Conservation (phyloP, 768 basidiomycete genomes). For the Mycena filopes region DNA sequence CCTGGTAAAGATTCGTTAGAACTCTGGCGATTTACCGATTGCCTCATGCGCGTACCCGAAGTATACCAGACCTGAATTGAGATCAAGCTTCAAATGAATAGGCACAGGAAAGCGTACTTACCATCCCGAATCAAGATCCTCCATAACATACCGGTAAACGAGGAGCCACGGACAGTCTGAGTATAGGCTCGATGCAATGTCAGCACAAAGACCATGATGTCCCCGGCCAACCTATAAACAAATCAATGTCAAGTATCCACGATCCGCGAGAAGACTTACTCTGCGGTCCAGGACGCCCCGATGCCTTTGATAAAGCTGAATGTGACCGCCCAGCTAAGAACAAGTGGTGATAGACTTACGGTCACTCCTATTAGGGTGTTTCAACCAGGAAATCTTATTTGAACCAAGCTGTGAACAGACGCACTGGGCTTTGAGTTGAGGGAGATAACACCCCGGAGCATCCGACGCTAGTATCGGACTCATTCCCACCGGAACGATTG, state of each 20-base stretch:
- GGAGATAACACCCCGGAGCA: constrained; percentile 2
- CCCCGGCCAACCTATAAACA: background rate
- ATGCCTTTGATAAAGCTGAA: too few species aligned
- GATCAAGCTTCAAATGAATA: too few species aligned
- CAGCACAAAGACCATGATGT: background rate
- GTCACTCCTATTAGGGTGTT: too few species aligned
- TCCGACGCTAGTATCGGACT: background rate
- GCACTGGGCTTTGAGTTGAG: background rate
- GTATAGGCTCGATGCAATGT: background rate
- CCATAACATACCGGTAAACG: constrained; percentile 4
- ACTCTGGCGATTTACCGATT: too few species aligned
- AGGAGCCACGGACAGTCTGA: background rate
- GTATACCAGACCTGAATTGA: background rate
- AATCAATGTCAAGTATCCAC: background rate
- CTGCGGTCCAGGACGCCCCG: background rate
- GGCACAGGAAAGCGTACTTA: background rate
- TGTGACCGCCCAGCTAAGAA: too few species aligned
- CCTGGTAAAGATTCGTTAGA: too few species aligned
- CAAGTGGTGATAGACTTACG: background rate
- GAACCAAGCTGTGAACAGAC: too few species aligned
- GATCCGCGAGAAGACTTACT: too few species aligned
- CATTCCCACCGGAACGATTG: background rate
- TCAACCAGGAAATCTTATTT: too few species aligned
- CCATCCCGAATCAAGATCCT: constrained; percentile 10
- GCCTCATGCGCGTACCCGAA: too few species aligned